A percentile compares a stretch with the other conserved stretches of the same genome.
Evolutionary conservation across 106 monocot species (phyloP).

Genomic region (Narthecium ossifragum): DNA sequence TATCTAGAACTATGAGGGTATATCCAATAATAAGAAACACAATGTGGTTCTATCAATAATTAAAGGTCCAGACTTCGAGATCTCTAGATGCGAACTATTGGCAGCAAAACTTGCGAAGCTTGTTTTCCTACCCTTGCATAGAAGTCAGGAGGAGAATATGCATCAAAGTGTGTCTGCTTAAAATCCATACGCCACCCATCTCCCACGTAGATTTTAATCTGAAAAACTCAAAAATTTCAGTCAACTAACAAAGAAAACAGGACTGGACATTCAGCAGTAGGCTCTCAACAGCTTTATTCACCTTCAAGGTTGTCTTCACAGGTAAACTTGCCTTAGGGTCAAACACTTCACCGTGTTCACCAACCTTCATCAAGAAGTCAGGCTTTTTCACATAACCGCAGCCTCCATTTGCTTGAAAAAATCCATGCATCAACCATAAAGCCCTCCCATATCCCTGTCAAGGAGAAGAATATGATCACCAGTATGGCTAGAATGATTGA

Average conservation of each 20-base stretch:
- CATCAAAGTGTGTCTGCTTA: conserved; percentile 49
- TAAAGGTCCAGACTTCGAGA: too few species aligned
- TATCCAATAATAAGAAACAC: too few species aligned
- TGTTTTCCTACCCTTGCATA: conserved; percentile 36
- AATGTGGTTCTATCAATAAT: too few species aligned
- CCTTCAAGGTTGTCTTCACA: conserved; percentile 64
- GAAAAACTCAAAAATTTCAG: neutral
- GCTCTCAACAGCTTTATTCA: neutral
- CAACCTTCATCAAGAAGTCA: conserved; percentile 48
- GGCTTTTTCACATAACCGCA: conserved; percentile 85
- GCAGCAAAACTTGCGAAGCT: too few species aligned
- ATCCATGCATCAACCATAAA: conserved; percentile 81
- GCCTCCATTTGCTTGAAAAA: conserved; percentile 71
- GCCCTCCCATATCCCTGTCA: conserved; percentile 67
- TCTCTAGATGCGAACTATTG: too few species aligned
- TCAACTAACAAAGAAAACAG: neutral
- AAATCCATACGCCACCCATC: conserved; percentile 62
- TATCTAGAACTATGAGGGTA: too few species aligned
- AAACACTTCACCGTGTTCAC: conserved; percentile 51
- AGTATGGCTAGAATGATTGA: too few species aligned
- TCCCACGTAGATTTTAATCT: conserved; percentile 69
- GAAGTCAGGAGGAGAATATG: conserved; percentile 62
- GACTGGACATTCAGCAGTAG: neutral
- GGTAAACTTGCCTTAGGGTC: conserved; percentile 37
- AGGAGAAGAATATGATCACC: conserved; percentile 1